A percentile compares a stretch with the other conserved stretches of the same genome.
Evolutionary conservation across 352 stramenopile genomes (phyloP).

Genomic region (Phytophthora palmivora): DNA sequence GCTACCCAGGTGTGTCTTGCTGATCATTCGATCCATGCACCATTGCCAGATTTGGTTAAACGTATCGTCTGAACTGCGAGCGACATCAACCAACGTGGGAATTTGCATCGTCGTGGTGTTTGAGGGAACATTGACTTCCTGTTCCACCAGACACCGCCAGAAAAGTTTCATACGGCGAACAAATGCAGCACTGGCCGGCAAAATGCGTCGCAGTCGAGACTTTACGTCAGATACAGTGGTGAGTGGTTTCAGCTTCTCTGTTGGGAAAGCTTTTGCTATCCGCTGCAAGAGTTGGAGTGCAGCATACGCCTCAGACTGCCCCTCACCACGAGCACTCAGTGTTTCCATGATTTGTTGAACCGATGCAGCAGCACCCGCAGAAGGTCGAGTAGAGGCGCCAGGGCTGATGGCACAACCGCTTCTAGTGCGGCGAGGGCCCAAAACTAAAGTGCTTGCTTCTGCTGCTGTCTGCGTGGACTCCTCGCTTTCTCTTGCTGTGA

Average conservation of each 20-base stretch:
- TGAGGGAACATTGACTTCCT: conserved; percentile 29
- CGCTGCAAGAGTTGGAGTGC: conserved; percentile 61
- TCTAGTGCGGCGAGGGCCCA: conserved; percentile 38
- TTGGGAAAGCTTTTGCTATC: conserved; percentile 58
- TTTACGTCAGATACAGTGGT: conserved; percentile 44
- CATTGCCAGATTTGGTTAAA: conserved; percentile 87
- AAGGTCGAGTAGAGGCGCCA: conserved; percentile 6
- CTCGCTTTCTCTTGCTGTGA: conserved; percentile 24
- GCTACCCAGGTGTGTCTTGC: conserved; percentile 74
- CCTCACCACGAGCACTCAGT: conserved; percentile 37
- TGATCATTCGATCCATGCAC: conserved; percentile 87
- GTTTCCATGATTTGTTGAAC: conserved; percentile 45
- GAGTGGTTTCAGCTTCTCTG: conserved; percentile 70
- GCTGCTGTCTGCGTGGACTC: conserved; percentile 1
- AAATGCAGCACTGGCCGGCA: conserved; percentile 61
- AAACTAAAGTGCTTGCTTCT: conserved; percentile 9
- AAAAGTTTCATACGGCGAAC: conserved; percentile 89
- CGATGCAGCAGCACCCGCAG: conserved; percentile 16
- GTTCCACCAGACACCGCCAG: conserved; percentile 67
- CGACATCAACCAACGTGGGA: conserved; percentile 64
- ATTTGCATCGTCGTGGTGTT: conserved; percentile 39
- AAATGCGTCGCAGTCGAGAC: conserved; percentile 52
- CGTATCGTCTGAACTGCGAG: conserved; percentile 53
- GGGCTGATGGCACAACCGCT: conserved; percentile 43
- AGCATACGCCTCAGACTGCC: conserved; percentile 55